Evolutionary conservation across 768 basidiomycete species (phyloP).

Genomic region (Boletus sp.): DNA sequence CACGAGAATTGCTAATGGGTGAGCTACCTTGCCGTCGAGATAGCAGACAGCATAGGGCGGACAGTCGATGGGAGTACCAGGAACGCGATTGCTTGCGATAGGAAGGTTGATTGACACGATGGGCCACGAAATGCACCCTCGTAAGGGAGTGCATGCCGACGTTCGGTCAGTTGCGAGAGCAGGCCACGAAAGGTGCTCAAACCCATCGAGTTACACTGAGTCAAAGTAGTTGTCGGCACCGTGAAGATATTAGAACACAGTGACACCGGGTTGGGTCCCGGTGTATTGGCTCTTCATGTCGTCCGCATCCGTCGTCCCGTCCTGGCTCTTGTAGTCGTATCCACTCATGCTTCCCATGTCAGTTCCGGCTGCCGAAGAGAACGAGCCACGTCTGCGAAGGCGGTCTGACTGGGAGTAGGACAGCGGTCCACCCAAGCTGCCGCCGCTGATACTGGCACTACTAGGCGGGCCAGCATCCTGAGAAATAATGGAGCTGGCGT

Average conservation of each 20-base stretch:
- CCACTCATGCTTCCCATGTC: constrained; percentile 78
- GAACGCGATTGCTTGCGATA: constrained; percentile 15
- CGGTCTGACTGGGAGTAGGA: constrained; percentile 92
- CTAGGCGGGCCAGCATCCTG: constrained; percentile 77
- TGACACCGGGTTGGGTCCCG: constrained; percentile 80
- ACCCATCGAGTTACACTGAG: constrained; percentile 7
- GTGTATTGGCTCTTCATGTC: constrained; percentile 89
- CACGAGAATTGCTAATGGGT: constrained; percentile 1
- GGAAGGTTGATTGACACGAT: constrained; percentile 9
- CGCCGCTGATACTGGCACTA: constrained; percentile 56
- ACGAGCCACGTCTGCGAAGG: constrained; percentile 71
- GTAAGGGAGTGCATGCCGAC: constrained; percentile 5
- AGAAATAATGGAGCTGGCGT: constrained; percentile 90
- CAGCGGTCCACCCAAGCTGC: constrained; percentile 50
- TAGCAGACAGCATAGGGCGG: background rate
- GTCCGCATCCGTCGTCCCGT: constrained; percentile 73
- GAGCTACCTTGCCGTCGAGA: constrained; percentile 4
- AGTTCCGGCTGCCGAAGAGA: constrained; percentile 69
- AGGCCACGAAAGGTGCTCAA: constrained; percentile 13
- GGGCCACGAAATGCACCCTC: constrained; percentile 7
- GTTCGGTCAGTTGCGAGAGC: constrained; percentile 6
- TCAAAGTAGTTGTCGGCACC: constrained; percentile 2
- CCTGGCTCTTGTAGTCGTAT: constrained; percentile 87
- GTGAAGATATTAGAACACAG: constrained; percentile 59
- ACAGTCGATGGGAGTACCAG: background rate